Percentiles rank a stretch among this genome's conserved stretches.
phyloP scores from a whole-genome alignment of 495 filamentous ascomycete genomes.

The Lindgomyces ingoldianus region DNA sequence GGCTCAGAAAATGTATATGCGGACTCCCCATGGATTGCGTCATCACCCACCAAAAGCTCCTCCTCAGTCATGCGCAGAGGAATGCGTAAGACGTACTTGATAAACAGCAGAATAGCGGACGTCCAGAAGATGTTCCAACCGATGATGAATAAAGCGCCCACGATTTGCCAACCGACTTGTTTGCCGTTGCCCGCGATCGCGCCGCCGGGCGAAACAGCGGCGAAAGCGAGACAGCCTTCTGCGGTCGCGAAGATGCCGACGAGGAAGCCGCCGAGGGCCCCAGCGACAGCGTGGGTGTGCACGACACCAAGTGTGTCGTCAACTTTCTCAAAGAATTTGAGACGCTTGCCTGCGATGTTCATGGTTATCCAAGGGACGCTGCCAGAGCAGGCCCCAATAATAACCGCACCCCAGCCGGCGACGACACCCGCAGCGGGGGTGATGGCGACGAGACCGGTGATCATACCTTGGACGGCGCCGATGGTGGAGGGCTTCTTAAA shows the following conservation, averaged over 20 bases:
- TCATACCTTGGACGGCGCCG: conserved; percentile 57
- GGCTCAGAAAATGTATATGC: conserved; percentile 46
- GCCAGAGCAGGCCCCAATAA: conserved; percentile 54
- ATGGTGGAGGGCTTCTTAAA: conserved; percentile 56
- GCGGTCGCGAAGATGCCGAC: conserved; percentile 57
- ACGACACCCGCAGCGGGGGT: conserved; percentile 59
- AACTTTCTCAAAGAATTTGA: conserved; percentile 49
- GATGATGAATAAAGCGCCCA: conserved; percentile 58
- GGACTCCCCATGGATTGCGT: conserved; percentile 56
- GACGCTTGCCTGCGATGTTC: conserved; percentile 54
- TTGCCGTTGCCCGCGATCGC: conserved; percentile 56
- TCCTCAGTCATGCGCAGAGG: conserved; percentile 54
- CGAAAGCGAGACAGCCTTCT: conserved; percentile 54
- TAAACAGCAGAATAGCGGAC: conserved; percentile 54
- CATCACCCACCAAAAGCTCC: conserved; percentile 52
- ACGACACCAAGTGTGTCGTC: conserved; percentile 56
- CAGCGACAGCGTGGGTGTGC: conserved; percentile 58
- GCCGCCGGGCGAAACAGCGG: conserved; percentile 53
- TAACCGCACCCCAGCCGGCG: conserved; percentile 58
- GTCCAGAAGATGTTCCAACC: conserved; percentile 60
- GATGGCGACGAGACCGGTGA: conserved; percentile 58
- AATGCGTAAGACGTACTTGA: conserved; percentile 57
- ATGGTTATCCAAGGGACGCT: conserved; percentile 57
- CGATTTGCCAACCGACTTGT: conserved; percentile 58
- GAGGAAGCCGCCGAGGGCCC: conserved; percentile 54